Evolutionary conservation across 345 rosid genomes (phyloP).

Genomic region (Triadica sebifera): DNA sequence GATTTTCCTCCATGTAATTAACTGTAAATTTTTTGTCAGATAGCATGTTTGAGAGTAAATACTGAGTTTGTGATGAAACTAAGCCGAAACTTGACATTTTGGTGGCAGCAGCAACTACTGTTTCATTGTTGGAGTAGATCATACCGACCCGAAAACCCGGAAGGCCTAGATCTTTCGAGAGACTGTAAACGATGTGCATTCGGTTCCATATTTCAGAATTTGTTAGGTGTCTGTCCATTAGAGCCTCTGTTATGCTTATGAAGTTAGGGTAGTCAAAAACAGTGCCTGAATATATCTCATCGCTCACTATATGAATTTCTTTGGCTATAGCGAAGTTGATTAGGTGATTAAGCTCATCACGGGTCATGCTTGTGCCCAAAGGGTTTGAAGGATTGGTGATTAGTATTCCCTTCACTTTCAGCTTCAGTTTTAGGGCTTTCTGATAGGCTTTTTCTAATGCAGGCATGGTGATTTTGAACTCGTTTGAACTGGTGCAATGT

Average conservation of each 20-base stretch:
- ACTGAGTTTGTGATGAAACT: constrained; percentile 33
- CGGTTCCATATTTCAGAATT: constrained; percentile 14
- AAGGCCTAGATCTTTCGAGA: constrained; percentile 31
- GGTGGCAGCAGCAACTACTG: constrained; percentile 26
- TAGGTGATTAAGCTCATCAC: constrained; percentile 20
- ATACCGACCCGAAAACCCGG: constrained; percentile 34
- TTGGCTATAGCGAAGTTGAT: constrained; percentile 23
- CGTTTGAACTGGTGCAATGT: constrained; percentile 29
- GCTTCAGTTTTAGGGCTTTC: constrained; percentile 12
- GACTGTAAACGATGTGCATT: constrained; percentile 29
- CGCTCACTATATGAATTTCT: constrained; percentile 27
- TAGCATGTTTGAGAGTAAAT: constrained; percentile 19
- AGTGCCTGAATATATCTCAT: constrained; percentile 30
- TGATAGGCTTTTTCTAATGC: constrained; percentile 23
- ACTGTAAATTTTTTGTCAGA: constrained; percentile 14
- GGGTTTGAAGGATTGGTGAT: constrained; percentile 37
- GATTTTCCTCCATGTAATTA: constrained; percentile 19
- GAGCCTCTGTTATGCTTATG: constrained; percentile 24
- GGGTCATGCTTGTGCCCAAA: constrained; percentile 27
- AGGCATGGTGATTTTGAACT: constrained; percentile 20
- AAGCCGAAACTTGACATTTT: constrained; percentile 37
- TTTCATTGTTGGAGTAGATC: constrained; percentile 28
- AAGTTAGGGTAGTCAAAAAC: constrained; percentile 25
- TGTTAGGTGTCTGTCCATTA: constrained; percentile 13
- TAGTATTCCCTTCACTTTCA: constrained; percentile 28